These are phyloP conservation scores for Synchytrium microbalum DNA, from an alignment of 371 early-diverging fungal genomes.

Conservation along the genomic window DNA sequence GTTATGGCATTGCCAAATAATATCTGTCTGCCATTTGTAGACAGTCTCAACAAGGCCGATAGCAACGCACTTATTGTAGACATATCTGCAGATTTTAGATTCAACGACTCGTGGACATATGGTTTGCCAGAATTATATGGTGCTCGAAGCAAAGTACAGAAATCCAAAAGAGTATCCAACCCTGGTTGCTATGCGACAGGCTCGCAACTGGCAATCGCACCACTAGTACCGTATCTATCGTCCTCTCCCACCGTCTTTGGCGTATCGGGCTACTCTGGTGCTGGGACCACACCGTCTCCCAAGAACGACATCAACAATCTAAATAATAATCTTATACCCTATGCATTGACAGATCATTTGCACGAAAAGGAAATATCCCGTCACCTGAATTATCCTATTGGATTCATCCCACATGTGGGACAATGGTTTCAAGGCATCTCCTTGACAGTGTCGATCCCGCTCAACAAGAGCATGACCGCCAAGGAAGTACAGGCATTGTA, in stretches of 20 bases:
- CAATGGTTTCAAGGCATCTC: slow-evolving; percentile 90
- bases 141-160: slow-evolving; percentile 49
- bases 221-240: slow-evolving; percentile 41
- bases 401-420: slow-evolving; percentile 88
- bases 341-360: slow-evolving; percentile 87
- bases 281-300: slow-evolving; percentile 89
- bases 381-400: slow-evolving; percentile 47
- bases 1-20: slow-evolving; percentile 93
- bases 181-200: slow-evolving; percentile 98
- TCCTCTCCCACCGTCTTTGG: slow-evolving; percentile 77
- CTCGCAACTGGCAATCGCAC: slow-evolving; percentile 80
- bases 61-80: slow-evolving; percentile 68
- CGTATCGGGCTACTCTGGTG: slow-evolving; percentile 94
- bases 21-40: slow-evolving; percentile 83
- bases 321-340: slow-evolving; percentile 81
- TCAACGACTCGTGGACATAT: slow-evolving; percentile 77
- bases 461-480: slow-evolving; percentile 55
- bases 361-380: slow-evolving; percentile 88
- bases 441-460: slow-evolving; percentile 78
- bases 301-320: slow-evolving; percentile 85
- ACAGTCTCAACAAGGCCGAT: slow-evolving; percentile 52
- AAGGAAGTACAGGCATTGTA: slow-evolving; percentile 62
- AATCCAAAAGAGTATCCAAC: slow-evolving; percentile 67
- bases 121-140: slow-evolving; percentile 82
- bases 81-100: slow-evolving; percentile 89